These are phyloP conservation scores for Phytophthora sp. DNA, from an alignment of 352 stramenopile genomes.

Conservation along the genomic window DNA sequence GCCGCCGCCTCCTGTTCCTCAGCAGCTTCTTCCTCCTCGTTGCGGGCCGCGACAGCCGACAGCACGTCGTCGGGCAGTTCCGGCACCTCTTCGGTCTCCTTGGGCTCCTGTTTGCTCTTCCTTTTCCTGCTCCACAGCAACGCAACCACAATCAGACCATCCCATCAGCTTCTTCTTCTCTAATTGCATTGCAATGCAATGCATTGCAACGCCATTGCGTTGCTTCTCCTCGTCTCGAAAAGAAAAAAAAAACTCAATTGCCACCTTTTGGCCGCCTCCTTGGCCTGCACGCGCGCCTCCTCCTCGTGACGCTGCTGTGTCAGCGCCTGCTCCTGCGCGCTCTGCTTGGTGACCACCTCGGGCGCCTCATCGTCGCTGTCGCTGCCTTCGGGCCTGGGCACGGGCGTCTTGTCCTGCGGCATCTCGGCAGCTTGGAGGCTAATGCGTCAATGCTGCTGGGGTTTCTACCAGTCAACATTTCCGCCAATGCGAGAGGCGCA, in stretches of 20 bases:
- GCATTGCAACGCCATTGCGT: too few species aligned
- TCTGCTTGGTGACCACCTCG: conserved; percentile 80
- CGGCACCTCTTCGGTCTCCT: conserved; percentile 24
- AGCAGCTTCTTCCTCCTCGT: conserved; percentile 65
- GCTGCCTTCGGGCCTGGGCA: conserved; percentile 18
- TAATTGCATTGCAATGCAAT: conserved; percentile 3
- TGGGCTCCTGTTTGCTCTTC: conserved; percentile 39
- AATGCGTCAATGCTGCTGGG: conserved; percentile 7
- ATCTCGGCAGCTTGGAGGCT: background rate
- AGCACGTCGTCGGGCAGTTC: conserved; percentile 73
- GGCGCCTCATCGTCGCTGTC: conserved; percentile 79
- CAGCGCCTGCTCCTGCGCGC: conserved; percentile 57
- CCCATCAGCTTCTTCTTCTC: background rate
- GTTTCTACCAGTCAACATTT: conserved; percentile 42
- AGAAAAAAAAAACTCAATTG: conserved; percentile 2
- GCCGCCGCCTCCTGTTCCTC: conserved; percentile 41
- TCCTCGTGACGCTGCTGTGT: conserved; percentile 58
- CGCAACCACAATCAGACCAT: conserved; percentile 10
- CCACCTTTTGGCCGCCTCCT: conserved; percentile 55
- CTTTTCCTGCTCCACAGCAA: conserved; percentile 49
- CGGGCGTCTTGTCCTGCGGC: conserved; percentile 31
- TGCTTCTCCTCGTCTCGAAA: background rate
- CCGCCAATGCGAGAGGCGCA: too few species aligned
- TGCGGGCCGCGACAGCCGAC: conserved; percentile 63
- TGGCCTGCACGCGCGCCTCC: conserved; percentile 48